A percentile compares a stretch with the other conserved stretches of the same genome.
Evolutionary conservation across 345 rosid genomes (phyloP).

Genomic region (Lepidium aucheri): DNA sequence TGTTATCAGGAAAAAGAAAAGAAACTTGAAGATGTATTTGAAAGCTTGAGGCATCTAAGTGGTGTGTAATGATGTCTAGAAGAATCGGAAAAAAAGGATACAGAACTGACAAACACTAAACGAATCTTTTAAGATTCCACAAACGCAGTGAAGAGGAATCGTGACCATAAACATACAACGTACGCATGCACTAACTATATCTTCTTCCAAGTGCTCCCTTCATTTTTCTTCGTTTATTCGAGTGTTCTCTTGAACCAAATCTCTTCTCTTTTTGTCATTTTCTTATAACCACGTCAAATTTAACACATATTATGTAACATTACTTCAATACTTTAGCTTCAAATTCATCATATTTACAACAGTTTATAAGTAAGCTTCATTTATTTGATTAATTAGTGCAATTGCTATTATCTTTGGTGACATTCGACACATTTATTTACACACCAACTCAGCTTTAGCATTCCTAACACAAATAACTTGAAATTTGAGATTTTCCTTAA

Average conservation of each 20-base stretch:
- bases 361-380: no score
- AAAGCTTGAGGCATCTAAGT: background rate
- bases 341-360: background rate
- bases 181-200: slow-evolving; percentile 23
- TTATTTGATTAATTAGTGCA: background rate
- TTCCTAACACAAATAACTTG: background rate
- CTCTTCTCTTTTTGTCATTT: background rate
- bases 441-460: background rate
- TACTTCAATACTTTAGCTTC: background rate
- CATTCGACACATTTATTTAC: background rate
- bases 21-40: no score
- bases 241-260: slow-evolving; percentile 16
- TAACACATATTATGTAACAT: background rate
- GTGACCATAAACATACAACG: slow-evolving; percentile 20
- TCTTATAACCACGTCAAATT: background rate
- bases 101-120: background rate
- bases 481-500: background rate
- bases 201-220: slow-evolving; percentile 11
- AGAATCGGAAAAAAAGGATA: slow-evolving; percentile 4
- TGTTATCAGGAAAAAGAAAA: no score
- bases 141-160: slow-evolving; percentile 27
- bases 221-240: slow-evolving; percentile 5
- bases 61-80: slow-evolving; percentile 15
- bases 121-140: slow-evolving; percentile 23
- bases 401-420: background rate